These are phyloP conservation scores for Curvularia sp. DNA, from an alignment of 2,329 filamentous ascomycete species.

Conservation along the genomic window DNA sequence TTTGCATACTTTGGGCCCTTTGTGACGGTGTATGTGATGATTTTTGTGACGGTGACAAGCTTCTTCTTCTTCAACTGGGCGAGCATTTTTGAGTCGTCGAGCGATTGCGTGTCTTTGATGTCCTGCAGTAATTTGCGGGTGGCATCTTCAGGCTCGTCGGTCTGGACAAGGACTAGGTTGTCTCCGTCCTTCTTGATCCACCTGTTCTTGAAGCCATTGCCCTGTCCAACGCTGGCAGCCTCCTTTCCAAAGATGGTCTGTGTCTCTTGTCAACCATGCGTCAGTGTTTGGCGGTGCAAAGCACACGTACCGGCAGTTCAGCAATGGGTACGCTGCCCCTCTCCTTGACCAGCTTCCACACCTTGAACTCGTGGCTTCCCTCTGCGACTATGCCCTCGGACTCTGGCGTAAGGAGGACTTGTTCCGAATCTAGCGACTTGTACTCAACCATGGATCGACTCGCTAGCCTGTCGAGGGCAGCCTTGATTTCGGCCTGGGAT, in stretches of 20 bases:
- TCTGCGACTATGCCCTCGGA: conserved; percentile 74
- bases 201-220: conserved; percentile 84
- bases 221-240: conserved; percentile 84
- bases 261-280: conserved; percentile 48
- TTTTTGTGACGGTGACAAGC: conserved; percentile 82
- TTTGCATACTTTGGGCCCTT: conserved; percentile 90
- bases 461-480: conserved; percentile 82
- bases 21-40: conserved; percentile 80
- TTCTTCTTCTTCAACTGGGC: conserved; percentile 91
- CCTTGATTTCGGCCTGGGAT: conserved; percentile 69
- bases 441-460: conserved; percentile 89
- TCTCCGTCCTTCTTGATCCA: conserved; percentile 71
- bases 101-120: conserved; percentile 73
- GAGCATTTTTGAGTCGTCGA: conserved; percentile 76
- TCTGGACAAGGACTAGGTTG: conserved; percentile 60
- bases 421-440: conserved; percentile 80
- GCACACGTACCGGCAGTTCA: conserved; percentile 53
- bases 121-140: conserved; percentile 77
- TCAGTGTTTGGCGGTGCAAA: not conserved
- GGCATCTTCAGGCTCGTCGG: conserved; percentile 78
- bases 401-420: conserved; percentile 77
- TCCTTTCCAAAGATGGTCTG: conserved; percentile 72
- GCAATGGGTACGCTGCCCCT: conserved; percentile 56
- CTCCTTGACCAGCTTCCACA: conserved; percentile 58
- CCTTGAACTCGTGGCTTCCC: conserved; percentile 60